Evolutionary conservation across 345 rosid species (phyloP), one percentile per base, ranked within the genome.

Genomic region (Eucalyptus caleyi): DNA sequence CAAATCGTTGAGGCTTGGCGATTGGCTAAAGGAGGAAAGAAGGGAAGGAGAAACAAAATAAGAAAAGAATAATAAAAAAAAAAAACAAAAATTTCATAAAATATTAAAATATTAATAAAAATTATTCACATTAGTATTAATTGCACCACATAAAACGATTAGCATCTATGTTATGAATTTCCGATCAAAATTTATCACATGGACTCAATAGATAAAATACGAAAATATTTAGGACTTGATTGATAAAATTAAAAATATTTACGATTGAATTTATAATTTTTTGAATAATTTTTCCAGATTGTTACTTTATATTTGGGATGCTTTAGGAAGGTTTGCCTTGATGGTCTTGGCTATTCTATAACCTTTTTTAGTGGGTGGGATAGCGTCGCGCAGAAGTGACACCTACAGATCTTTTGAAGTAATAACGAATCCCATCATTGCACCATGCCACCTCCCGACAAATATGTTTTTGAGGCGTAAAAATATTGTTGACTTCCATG

Each of bases 1-100:
- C 3, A 0, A 0, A 0, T 56, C 1, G 6, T 21, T 24, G 2
- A 56, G 30, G 6, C 13, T 24, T 23, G 62, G 30, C 3, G 1
- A 24, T 56, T 26, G 6, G 2, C 6, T 56, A 56, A 1, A 24
- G 6, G 62, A 23, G 13, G 6, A 24, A 24, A 24, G 30, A 56
- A 56, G 8, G 6, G 13, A 56, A 56, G 0, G 6, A 53, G 10
- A 21, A 8, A 53, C 59, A 53, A 21, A 19, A 53, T 53, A 53
- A 53, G 26, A 21, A 53, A 53, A n/a, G n/a, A n/a, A 21, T 11
- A 53, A 21, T 19, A 53, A 5, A 7, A 3, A 18, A 53, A 3
- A 53, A 53, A 53, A 53, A 8, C 4, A 53, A 19, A 53, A 53
- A 8, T 0, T 1, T 53, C 5, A 19, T 53, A 19, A 53, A 19